phyloP scores from a whole-genome alignment of 306 rosid species.

The Rosa lucieae region DNA sequence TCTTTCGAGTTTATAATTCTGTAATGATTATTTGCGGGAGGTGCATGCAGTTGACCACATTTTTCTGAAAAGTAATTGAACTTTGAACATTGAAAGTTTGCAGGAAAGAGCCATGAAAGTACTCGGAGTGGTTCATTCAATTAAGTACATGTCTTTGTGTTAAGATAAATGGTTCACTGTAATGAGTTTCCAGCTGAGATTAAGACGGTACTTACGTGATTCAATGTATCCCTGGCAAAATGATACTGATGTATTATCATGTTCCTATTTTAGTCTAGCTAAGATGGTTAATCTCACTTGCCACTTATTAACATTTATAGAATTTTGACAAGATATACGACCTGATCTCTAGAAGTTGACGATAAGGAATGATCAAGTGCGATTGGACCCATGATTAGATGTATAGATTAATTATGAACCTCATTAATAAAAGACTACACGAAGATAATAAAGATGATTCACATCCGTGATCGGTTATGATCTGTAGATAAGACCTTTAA shows the following conservation, averaged over 20 bases:
- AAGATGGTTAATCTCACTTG: constrained; percentile 56
- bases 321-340: constrained; percentile 39
- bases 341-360: constrained; percentile 34
- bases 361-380: constrained; percentile 30
- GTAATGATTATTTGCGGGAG: background rate
- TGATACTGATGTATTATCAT: constrained; percentile 35
- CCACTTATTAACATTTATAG: constrained; percentile 44
- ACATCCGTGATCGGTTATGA: background rate
- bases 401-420: constrained; percentile 5
- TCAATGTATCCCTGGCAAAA: background rate
- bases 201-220: constrained; percentile 1
- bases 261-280: constrained; percentile 62
- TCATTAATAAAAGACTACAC: background rate
- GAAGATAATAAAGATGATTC: background rate
- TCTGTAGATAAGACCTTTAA: background rate
- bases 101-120: constrained; percentile 12
- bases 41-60: background rate
- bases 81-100: background rate
- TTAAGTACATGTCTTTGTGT: background rate
- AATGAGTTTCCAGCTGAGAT: background rate
- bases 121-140: background rate
- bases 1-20: background rate
- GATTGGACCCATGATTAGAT: constrained; percentile 44
- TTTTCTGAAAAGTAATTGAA: background rate
- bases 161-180: background rate